Evolutionary conservation across 306 rosid species (phyloP).

Genomic region (Cyclanthera cordifolia): DNA sequence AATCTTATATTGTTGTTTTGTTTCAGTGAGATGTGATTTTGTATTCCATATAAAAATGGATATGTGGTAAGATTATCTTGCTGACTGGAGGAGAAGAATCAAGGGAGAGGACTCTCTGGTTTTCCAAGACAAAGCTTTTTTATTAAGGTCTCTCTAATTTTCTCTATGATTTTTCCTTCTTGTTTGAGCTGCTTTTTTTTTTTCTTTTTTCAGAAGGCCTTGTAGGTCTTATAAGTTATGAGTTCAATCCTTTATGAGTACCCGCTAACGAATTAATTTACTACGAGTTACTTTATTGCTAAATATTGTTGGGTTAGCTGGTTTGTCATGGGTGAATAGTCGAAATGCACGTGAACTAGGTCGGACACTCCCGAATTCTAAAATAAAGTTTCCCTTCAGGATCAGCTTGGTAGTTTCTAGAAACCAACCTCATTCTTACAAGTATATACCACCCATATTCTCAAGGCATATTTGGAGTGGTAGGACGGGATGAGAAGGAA

Average conservation of each 20-base stretch:
- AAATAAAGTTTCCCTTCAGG: too few relatives aligned
- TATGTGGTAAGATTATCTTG: neutral
- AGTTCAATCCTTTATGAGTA: too few relatives aligned
- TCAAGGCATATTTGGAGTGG: too few relatives aligned
- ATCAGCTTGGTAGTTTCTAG: neutral
- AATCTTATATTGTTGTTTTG: neutral
- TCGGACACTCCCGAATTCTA: too few relatives aligned
- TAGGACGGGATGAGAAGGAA: too few relatives aligned
- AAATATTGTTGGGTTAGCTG: too few relatives aligned
- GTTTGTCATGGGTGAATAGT: too few relatives aligned
- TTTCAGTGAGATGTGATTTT: neutral
- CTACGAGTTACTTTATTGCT: too few relatives aligned
- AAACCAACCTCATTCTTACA: neutral
- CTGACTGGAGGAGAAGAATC: conserved; percentile 1
- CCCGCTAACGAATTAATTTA: too few relatives aligned
- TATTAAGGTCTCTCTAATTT: neutral
- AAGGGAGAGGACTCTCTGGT: neutral
- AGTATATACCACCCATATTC: neutral
- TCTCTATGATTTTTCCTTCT: neutral
- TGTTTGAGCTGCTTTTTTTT: neutral
- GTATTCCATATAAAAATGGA: neutral
- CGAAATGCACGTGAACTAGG: too few relatives aligned
- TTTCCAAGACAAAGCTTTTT: neutral
- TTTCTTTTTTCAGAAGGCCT: neutral
- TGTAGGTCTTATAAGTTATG: too few relatives aligned